Base-by-base conservation (phyloP, 2,329 filamentous ascomycete genomes). In the Colletotrichum shisoi region DNA sequence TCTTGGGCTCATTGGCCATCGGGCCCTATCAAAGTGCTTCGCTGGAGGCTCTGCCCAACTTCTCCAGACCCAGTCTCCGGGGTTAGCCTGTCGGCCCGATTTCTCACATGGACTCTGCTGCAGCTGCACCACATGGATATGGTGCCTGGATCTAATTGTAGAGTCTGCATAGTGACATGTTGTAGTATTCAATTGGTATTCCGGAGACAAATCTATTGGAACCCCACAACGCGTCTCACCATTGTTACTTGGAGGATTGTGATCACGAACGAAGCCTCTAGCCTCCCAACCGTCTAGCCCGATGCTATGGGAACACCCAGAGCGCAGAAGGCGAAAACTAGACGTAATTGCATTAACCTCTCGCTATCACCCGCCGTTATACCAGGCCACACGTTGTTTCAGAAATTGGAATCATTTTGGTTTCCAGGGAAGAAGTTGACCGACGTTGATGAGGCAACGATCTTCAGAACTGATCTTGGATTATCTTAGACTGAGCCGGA, bases 51-150 rank as follows among this genome's bases (percentile, higher is more conserved):
- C 54, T 46, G 42, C 54, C 34, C 24, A 34, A 19, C 54, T 54
- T 57, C 54, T 21, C 51, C 51, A 40, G 51, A 54, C 40, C 54
- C 54, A 46, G 42, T 46, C 7, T 57, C 54, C 40, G 27, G 42
- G 27, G n/a, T 46, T 27, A 17, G 42, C 42, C 54, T 37, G 27
- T 57, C 54, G 54, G 54, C 37, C 54, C 40, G 54, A 37, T 45
- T 57, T 57, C 42, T 45, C 54, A 24, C 54, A 46, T 21, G 31
- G 40, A 34, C 19, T 15, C 45, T 31, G 6, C 40, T 34, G 40
- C 53, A 15, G 8, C 42, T 49, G 46, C 15, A 31, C 54, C 54
- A 45, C 17, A 17, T 40, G 34, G 54, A 19, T 17, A 44, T 31
- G 8, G 27, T 9, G 31, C 17, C 39, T n/a, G 37, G n/a, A 34